Percentiles rank a stretch among this genome's conserved stretches.
Evolutionary conservation across 2,329 filamentous ascomycete species (phyloP).

Genomic region (Cercospora sojina): DNA sequence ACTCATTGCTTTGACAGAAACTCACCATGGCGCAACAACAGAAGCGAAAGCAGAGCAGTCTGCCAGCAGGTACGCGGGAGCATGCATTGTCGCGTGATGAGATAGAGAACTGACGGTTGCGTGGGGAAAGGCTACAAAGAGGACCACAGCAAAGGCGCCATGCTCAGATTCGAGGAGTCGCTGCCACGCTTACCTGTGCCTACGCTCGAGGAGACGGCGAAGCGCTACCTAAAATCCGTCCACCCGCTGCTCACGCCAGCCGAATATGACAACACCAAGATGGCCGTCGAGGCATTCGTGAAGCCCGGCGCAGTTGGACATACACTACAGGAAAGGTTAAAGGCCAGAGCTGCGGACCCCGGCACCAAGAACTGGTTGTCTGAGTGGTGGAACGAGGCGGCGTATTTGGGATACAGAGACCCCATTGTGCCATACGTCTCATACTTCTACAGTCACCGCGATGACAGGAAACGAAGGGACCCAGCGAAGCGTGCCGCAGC

Average conservation of each 20-base stretch:
- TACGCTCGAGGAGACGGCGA: slow-evolving; percentile 76
- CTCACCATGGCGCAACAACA: slow-evolving; percentile 37
- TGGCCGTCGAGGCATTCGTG: slow-evolving; percentile 84
- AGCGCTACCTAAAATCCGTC: slow-evolving; percentile 76
- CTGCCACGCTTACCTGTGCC: slow-evolving; percentile 76
- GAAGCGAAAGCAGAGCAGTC: slow-evolving; percentile 45
- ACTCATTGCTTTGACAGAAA: slow-evolving; percentile 15
- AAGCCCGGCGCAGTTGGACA: slow-evolving; percentile 80
- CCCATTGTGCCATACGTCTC: slow-evolving; percentile 97
- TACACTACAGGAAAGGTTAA: slow-evolving; percentile 81
- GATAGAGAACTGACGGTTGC: background rate
- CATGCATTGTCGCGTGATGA: background rate
- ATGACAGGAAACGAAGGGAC: slow-evolving; percentile 83
- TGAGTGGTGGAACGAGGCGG: slow-evolving; percentile 97
- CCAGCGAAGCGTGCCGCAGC: slow-evolving; percentile 91
- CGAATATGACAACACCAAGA: slow-evolving; percentile 72
- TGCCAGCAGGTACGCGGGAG: slow-evolving; percentile 46
- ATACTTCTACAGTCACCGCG: slow-evolving; percentile 98
- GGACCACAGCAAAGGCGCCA: slow-evolving; percentile 73
- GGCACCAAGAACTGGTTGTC: slow-evolving; percentile 89
- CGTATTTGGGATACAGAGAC: slow-evolving; percentile 90
- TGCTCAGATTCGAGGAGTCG: slow-evolving; percentile 85
- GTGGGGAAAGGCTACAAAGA: slow-evolving; percentile 68
- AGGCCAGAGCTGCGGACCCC: slow-evolving; percentile 75
- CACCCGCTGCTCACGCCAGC: slow-evolving; percentile 67